phyloP scores from a whole-genome alignment of 768 basidiomycete genomes.

The Leccinum truebloodii region DNA sequence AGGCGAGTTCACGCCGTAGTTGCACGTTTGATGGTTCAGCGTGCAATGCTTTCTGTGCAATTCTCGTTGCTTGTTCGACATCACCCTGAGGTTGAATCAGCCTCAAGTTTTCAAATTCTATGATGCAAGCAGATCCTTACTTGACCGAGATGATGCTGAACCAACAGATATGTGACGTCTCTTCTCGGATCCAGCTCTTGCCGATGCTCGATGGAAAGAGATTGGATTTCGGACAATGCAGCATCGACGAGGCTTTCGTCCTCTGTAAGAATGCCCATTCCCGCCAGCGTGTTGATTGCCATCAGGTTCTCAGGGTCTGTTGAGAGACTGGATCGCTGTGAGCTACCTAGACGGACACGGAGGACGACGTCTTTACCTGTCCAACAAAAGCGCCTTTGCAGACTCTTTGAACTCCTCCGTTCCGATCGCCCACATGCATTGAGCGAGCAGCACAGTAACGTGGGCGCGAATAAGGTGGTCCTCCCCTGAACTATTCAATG shows the following conservation, averaged over 20 bases:
- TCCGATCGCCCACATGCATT: constrained; percentile 81
- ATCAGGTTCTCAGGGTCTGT: constrained; percentile 75
- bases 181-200: constrained; percentile 65
- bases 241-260: constrained; percentile 85
- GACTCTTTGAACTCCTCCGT: constrained; percentile 73
- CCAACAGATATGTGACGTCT: constrained; percentile 70
- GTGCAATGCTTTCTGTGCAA: constrained; percentile 58
- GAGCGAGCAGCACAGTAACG: constrained; percentile 75
- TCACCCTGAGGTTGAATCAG: constrained; percentile 43
- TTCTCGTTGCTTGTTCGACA: constrained; percentile 45
- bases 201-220: constrained; percentile 65
- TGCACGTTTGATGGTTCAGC: constrained; percentile 54
- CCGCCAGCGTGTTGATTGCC: constrained; percentile 81
- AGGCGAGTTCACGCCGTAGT: constrained; percentile 55
- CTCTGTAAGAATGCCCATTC: constrained; percentile 83
- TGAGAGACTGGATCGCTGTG: constrained; percentile 56
- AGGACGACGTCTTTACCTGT: constrained; percentile 57
- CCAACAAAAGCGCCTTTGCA: constrained; percentile 76
- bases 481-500: constrained; percentile 55
- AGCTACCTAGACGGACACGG: constrained; percentile 10
- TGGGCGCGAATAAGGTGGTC: constrained; percentile 59
- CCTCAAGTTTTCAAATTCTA: neutral
- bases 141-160: constrained; percentile 72
- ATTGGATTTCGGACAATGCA: constrained; percentile 77
- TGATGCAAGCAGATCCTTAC: constrained; percentile 39